Base-by-base conservation (phyloP, 352 stramenopile species). In the Globisporangium mamillatum region DNA sequence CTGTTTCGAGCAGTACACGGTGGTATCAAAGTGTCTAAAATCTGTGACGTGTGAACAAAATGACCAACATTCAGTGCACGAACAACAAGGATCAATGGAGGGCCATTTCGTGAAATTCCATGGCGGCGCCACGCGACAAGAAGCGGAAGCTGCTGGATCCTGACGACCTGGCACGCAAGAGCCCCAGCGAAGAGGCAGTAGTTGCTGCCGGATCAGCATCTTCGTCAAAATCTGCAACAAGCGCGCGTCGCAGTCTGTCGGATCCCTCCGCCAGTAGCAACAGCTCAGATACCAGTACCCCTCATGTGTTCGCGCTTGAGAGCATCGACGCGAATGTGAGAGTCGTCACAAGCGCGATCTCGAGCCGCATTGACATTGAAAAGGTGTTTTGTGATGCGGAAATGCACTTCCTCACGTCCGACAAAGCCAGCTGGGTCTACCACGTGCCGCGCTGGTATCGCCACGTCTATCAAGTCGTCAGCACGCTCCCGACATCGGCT, bases 391-490 rank as follows among this genome's bases (percentile, higher is more conserved):
- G 36, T 3, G 25, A 67, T 1, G 53, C 67, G 41, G 41, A 53
- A 54, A 50, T 76, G 14, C 52, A 71, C 20, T 68, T 69, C 36
- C 70, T 82, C 12, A 80, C 70, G 1, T 34, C 52, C 6, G 64
- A 80, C 64, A n/a, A 67, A 14, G 59, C 62, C 1, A 92, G 84
- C 56, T 92, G 81, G 84, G 61, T 92, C 20, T 88, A 84, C 53
- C 72, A 86, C 64, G 75, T 86, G 3, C 84, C 84, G 29, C 68
- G 62, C 2, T 92, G 84, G 84, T 89, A 88, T 61, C 68, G 57
- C 9, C 66, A 68, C 27, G 56, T 89, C 2, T 62, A 52, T 52
- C 18, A 52, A 52, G 18, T 9, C 7, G 18, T 50, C 32, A 32
- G 32, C 8, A n/a, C 9, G 9, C 32, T 27, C n/a, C 29, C 56